Conservation (phyloP, 768 basidiomycete genomes). For the Pholiota molesta region DNA sequence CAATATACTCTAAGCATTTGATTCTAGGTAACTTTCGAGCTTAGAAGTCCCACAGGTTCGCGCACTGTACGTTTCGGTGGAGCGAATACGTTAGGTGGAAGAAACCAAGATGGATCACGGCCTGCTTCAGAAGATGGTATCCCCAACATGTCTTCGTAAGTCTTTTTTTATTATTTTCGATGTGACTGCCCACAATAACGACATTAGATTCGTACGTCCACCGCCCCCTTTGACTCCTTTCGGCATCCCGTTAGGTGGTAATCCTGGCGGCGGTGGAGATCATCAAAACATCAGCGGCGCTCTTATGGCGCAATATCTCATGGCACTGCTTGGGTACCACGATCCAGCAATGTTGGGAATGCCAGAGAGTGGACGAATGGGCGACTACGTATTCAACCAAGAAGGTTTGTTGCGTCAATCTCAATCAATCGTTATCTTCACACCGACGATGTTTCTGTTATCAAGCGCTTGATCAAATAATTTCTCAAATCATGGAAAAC, state of each 20-base stretch:
- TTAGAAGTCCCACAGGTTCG: conserved; percentile 28
- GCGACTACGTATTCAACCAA: conserved; percentile 92
- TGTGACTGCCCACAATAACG: conserved; percentile 33
- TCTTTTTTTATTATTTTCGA: conserved; percentile 4
- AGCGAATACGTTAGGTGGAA: conserved; percentile 21
- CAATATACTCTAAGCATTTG: neutral
- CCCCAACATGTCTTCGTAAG: conserved; percentile 60
- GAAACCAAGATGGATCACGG: conserved; percentile 14
- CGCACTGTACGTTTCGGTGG: conserved; percentile 33
- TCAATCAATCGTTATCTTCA: neutral
- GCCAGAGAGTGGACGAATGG: conserved; percentile 64
- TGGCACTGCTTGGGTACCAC: conserved; percentile 58
- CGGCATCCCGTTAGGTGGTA: conserved; percentile 27
- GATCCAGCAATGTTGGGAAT: conserved; percentile 50
- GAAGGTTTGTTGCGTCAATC: conserved; percentile 56
- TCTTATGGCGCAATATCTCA: conserved; percentile 74
- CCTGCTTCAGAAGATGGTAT: conserved; percentile 25
- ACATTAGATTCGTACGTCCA: conserved; percentile 27
- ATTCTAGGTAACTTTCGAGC: conserved; percentile 29
- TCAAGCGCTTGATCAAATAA: conserved; percentile 79
- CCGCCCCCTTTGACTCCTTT: conserved; percentile 21
- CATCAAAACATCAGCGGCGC: conserved; percentile 53
- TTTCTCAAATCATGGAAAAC: conserved; percentile 87
- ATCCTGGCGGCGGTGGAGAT: conserved; percentile 23
- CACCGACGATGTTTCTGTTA: neutral